Evolutionary conservation across 2,329 filamentous ascomycete species (phyloP).

Genomic region (Aspergillus jensenii): DNA sequence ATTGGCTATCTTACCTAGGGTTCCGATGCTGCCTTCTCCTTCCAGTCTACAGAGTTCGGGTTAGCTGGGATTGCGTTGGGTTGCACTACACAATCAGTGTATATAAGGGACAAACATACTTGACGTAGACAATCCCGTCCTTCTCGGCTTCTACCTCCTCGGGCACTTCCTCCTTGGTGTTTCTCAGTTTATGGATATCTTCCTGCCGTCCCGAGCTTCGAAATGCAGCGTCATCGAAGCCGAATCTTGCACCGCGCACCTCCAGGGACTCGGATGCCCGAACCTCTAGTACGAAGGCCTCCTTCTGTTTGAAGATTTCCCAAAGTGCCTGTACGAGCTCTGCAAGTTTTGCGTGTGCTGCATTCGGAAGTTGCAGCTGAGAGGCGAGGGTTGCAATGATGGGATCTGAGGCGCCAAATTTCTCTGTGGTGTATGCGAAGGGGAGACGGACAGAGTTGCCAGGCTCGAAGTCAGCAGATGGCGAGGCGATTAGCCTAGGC

Average conservation of each 20-base stretch:
- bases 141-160: conserved; percentile 64
- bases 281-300: conserved; percentile 63
- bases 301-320: conserved; percentile 61
- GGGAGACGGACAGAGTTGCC: conserved; percentile 56
- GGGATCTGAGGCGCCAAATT: conserved; percentile 43
- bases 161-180: conserved; percentile 51
- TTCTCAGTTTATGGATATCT: conserved; percentile 59
- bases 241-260: conserved; percentile 57
- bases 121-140: conserved; percentile 77
- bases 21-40: conserved; percentile 67
- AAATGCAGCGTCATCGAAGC: conserved; percentile 70
- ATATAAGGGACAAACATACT: conserved; percentile 36
- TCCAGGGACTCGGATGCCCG: conserved; percentile 50
- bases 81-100: neutral
- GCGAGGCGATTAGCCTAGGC: conserved; percentile 65
- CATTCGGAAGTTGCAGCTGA: conserved; percentile 55
- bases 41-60: conserved; percentile 35
- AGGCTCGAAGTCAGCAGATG: conserved; percentile 47
- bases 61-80: neutral
- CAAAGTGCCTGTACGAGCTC: conserved; percentile 56
- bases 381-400: conserved; percentile 41
- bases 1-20: conserved; percentile 49
- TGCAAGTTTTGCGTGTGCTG: conserved; percentile 47
- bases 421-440: conserved; percentile 58
- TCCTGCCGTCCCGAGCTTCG: conserved; percentile 61